Base-by-base conservation (phyloP, 805 yeast genomes). In the Candida cerambycidarum region DNA sequence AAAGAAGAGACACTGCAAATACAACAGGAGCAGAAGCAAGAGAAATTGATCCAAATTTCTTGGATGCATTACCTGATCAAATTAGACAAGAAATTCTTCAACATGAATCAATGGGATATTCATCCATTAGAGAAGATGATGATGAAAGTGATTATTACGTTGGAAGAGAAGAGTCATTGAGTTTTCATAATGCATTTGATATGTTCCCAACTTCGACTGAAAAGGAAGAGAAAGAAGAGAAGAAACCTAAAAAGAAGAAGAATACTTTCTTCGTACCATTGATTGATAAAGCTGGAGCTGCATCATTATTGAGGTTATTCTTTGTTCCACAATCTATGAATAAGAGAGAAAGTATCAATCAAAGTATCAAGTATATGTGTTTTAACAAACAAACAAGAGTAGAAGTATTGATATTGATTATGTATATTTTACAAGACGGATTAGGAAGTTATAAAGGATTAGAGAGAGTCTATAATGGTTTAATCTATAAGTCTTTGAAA, bases 391-490 rank as follows among this genome's bases (percentile, higher is more conserved):
- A 85, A 49, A 85, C 86, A 5, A 67, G 97, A 41, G 65, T 78
- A 8, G 97, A 90, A 49, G 75, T 88, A 12, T 70, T 89, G 57
- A 80, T 84, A 32, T 64, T 84, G 43, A 56, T 89, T 32, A 60
- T 89, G 31, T 78, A 82, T 13, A 74, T 89, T 33, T 64, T 90
- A 27, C 83, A 82, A 44, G 96, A 89, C 47, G 95, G 93, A n/a
- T 66, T 83, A 5, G 54, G 57, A 2, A 83, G 79, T 51, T 83
- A 79, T 41, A 71, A 69, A 13, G 61, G 87, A 0, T 62, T 87
- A 33, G 89, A 84, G 51, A 75, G 69, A 48, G 74, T 80, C 4
- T 90, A 82, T 59, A 58, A 67, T 24, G 79, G 79, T 44, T 63
- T 86, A 5, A 61, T 63, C 24, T 68, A 81, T 28, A 81, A 87